phyloP scores from a whole-genome alignment of 2,329 filamentous ascomycete species.

The Penicillium sp. region DNA sequence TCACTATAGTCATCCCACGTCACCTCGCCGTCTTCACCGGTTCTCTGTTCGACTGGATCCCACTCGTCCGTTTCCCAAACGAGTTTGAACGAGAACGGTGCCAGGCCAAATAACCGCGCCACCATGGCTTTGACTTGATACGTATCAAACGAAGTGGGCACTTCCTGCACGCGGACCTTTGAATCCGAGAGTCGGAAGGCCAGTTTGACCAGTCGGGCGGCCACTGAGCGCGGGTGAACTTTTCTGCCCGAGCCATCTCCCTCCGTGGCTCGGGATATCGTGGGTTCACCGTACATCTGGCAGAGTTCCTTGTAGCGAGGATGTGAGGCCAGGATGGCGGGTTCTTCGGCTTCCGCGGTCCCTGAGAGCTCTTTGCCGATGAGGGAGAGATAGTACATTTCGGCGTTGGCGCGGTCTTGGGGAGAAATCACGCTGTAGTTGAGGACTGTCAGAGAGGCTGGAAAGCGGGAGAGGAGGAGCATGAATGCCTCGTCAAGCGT shows the following conservation, averaged over 20 bases:
- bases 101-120: conserved; percentile 60
- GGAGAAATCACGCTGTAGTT: conserved; percentile 56
- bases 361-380: conserved; percentile 68
- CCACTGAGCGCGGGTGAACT: conserved; percentile 69
- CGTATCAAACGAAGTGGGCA: conserved; percentile 72
- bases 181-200: conserved; percentile 49
- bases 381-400: conserved; percentile 85
- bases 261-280: conserved; percentile 51
- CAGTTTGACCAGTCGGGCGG: conserved; percentile 64
- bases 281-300: conserved; percentile 65
- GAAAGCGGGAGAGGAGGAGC: conserved; percentile 73
- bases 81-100: conserved; percentile 60
- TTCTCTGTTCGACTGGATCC: conserved; percentile 66
- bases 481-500: conserved; percentile 77
- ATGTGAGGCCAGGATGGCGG: conserved; percentile 56
- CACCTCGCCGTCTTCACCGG: conserved; percentile 50
- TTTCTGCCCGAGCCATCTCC: conserved; percentile 16
- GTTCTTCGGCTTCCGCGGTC: conserved; percentile 37
- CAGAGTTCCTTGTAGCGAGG: conserved; percentile 70
- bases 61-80: conserved; percentile 89
- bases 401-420: conserved; percentile 76
- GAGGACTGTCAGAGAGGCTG: conserved; percentile 55
- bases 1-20: conserved; percentile 43
- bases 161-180: conserved; percentile 41
- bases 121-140: conserved; percentile 77